Conservation (phyloP, 2,329 filamentous ascomycete genomes). For the Botrytis elliptica region DNA sequence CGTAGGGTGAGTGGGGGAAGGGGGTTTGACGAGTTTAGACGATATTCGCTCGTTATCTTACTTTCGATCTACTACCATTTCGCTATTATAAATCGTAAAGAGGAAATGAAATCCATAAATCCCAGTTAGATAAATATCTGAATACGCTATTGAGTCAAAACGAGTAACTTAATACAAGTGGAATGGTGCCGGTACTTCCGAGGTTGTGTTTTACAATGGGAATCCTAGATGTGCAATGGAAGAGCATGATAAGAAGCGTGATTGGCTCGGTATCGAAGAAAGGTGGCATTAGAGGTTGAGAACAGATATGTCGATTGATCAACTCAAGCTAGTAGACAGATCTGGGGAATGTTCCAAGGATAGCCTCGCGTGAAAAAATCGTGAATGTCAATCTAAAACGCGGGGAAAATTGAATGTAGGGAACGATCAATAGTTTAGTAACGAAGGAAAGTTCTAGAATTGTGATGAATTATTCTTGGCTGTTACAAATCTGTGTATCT, state of each 20-base stretch:
- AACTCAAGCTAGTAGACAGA: background rate
- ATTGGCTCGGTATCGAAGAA: background rate
- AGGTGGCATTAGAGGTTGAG: background rate
- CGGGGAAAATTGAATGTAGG: background rate
- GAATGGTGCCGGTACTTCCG: background rate
- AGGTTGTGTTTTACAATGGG: background rate
- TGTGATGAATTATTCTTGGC: background rate
- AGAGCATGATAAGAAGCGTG: background rate
- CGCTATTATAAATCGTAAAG: background rate
- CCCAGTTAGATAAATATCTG: background rate
- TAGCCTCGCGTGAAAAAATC: background rate
- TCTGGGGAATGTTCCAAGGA: background rate
- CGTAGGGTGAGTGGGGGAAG: background rate
- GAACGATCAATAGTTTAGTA: background rate
- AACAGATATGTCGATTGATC: background rate
- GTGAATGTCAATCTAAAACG: background rate
- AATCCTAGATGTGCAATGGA: background rate
- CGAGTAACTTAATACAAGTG: background rate
- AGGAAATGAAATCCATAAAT: accelerated
- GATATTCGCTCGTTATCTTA: background rate
- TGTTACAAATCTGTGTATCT: background rate
- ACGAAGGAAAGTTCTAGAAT: background rate
- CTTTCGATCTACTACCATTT: background rate
- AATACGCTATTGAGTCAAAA: background rate
- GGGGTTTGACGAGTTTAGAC: background rate